Conservation (phyloP, 1,139 yeast genomes). For the Suhomyces ambrosiae region DNA sequence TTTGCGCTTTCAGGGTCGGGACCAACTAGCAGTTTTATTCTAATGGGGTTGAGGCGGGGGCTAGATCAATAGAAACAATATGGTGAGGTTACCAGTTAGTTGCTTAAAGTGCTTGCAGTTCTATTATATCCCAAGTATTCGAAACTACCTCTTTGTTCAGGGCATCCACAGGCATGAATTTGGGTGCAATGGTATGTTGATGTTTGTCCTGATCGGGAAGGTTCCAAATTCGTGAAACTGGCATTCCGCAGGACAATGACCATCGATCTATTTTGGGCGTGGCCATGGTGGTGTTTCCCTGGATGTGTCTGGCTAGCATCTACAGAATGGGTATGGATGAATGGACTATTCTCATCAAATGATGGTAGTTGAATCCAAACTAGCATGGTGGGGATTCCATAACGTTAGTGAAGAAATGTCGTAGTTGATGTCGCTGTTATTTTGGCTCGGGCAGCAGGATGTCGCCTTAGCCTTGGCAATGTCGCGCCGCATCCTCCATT, state of each 20-base stretch:
- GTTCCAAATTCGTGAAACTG: background rate
- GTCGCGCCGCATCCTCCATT: too few species aligned
- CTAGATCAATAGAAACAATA: slow-evolving; percentile 7
- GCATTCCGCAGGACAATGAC: background rate
- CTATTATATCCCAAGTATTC: slow-evolving; percentile 6
- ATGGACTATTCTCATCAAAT: too few species aligned
- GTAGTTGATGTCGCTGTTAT: too few species aligned
- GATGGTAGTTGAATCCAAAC: too few species aligned
- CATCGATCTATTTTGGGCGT: background rate
- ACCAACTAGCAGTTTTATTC: slow-evolving; percentile 1
- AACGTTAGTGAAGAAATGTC: too few species aligned
- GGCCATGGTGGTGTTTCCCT: background rate
- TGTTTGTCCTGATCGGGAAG: slow-evolving; percentile 10
- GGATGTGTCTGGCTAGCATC: too few species aligned
- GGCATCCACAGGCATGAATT: background rate
- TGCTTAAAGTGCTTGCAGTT: slow-evolving; percentile 12
- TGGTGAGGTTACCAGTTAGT: background rate
- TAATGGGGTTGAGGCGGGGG: background rate
- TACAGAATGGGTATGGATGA: too few species aligned
- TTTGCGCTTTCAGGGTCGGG: too few species aligned
- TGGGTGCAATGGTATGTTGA: slow-evolving; percentile 7
- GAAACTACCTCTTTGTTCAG: background rate
- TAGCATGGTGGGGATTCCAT: too few species aligned
- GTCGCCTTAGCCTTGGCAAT: too few species aligned
- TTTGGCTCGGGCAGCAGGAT: too few species aligned